Base-by-base conservation (phyloP, 208 protist species). In the Jaenimonas drosophilae region DNA sequence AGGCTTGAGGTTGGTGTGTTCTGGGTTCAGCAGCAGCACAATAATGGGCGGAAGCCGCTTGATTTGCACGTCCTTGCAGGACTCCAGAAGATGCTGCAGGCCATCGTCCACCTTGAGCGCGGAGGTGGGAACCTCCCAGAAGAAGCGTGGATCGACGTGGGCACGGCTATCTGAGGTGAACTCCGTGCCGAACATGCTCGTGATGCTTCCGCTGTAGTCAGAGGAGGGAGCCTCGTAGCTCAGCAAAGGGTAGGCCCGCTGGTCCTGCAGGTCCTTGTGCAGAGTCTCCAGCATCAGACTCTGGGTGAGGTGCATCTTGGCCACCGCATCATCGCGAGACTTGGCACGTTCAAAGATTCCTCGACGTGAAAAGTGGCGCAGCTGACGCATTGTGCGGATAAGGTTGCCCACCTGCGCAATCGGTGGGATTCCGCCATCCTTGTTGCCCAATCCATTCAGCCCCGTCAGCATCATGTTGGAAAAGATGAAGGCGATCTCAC, bases 51-150 rank as follows among this genome's bases (percentile, higher is more conserved):
- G 85, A 37, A 94, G 64, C n/a, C 76, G 63, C 48, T 86, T 76
- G 45, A 94, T 94, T 44, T 78, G 67, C 7, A 90, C 76, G 42
- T 79, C 53, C 37, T 86, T 76, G 25, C 84, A 83, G 59, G 76
- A 81, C 63, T 90, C 86, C 37, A 94, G 68, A 20, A 94, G 56
- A 56, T 94, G 85, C 52, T 94, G 85, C 49, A 94, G 70, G 6
- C 85, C 85, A 46, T 94, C 85, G 45, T 90, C 81, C 49, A 94
- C 85, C 53, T 86, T 90, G n/a, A 90, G 56, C 23, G 85, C 85
- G 9, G 85, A 90, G 33, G 70, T 63, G 2, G 85, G 85, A 30
- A 94, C 85, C 47, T 94, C 80, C 78, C 80, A 94, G 52, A 80
- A 85, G 55, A 94, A 94, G 29, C 76, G 75, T 17, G 85, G 79